phyloP scores from a whole-genome alignment of 2,329 filamentous ascomycete genomes.

The Fonsecaea erecta region DNA sequence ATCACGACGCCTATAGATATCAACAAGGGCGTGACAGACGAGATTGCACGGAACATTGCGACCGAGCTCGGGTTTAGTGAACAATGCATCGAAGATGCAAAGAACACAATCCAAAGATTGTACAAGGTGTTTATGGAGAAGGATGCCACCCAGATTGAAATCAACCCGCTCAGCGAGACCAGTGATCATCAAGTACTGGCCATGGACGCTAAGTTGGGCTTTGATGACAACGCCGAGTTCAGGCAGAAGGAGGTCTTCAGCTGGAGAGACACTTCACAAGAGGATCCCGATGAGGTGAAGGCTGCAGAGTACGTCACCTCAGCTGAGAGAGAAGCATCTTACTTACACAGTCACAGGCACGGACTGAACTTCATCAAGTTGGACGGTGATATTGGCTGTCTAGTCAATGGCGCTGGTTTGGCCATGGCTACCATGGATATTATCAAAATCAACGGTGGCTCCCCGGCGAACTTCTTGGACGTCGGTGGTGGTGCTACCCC shows the following conservation, averaged over 20 bases:
- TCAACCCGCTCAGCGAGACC: constrained; percentile 98
- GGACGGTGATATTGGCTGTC: constrained; percentile 95
- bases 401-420: constrained; percentile 95
- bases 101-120: constrained; percentile 96
- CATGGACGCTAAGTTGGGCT: constrained; percentile 99
- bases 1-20: constrained; percentile 93
- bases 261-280: constrained; percentile 92
- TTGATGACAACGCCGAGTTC: constrained; percentile 99
- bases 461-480: constrained; percentile 97
- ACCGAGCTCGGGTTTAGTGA: constrained; percentile 94
- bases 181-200: constrained; percentile 97
- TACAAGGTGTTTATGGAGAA: constrained; percentile 99
- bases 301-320: constrained; percentile 73
- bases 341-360: constrained; percentile 43
- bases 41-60: constrained; percentile 87
- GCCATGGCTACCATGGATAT: constrained; percentile 99
- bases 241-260: constrained; percentile 94
- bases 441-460: constrained; percentile 98
- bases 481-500: constrained; percentile 97
- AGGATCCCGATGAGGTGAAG: constrained; percentile 97
- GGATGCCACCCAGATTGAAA: constrained; percentile 99
- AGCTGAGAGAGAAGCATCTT: not conserved
- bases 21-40: constrained; percentile 91
- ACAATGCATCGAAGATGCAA: constrained; percentile 94
- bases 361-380: constrained; percentile 99